Conservation (phyloP, 2,329 filamentous ascomycete genomes). For the Colletotrichum zoysiae region DNA sequence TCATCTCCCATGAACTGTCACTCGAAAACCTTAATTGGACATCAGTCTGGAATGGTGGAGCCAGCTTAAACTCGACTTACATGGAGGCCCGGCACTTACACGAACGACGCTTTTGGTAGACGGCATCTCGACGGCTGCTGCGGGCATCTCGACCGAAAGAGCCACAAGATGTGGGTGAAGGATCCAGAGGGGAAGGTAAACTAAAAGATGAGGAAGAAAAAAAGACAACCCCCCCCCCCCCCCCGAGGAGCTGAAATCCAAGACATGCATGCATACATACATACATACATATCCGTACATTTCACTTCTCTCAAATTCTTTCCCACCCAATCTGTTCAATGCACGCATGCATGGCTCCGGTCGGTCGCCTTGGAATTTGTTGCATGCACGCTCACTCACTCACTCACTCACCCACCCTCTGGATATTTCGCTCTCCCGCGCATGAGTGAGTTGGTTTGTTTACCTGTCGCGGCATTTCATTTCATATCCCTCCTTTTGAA, state of each 20-base stretch:
- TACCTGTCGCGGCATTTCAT: too few species aligned
- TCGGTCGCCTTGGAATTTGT: too few species aligned
- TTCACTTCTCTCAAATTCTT: background rate
- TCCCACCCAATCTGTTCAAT: background rate
- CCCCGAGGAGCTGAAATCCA: background rate
- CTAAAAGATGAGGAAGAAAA: background rate
- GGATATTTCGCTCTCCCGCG: too few species aligned
- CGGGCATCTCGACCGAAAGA: background rate
- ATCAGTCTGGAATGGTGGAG: constrained; percentile 25
- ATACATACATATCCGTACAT: too few species aligned
- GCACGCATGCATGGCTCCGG: too few species aligned
- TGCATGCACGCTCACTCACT: too few species aligned
- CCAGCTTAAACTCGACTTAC: constrained; percentile 9
- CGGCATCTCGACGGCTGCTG: background rate
- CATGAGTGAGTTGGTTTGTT: too few species aligned
- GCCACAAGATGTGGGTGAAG: background rate
- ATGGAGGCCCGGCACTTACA: background rate
- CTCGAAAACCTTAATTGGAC: constrained; percentile 42
- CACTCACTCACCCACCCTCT: too few species aligned
- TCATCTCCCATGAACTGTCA: constrained; percentile 25
- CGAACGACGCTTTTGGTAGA: background rate
- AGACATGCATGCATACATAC: too few species aligned
- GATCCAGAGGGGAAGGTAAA: background rate
- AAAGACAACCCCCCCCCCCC: too few species aligned
- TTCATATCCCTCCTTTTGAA: too few species aligned